Base-by-base conservation (phyloP, 148 eudicot species). In the Amaranthus hypochondriacus region DNA sequence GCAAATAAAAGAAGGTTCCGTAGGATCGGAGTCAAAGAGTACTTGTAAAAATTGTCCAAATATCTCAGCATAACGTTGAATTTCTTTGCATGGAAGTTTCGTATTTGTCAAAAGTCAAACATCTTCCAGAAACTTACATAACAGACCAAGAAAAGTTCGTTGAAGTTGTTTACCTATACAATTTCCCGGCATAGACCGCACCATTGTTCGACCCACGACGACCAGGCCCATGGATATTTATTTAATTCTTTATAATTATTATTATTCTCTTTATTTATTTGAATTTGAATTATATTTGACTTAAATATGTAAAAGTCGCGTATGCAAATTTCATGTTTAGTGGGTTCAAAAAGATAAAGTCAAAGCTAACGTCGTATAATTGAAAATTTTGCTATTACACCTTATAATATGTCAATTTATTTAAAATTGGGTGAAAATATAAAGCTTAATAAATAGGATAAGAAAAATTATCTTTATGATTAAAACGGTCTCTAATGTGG, bases 151-250 rank as follows among this genome's bases (percentile, higher is more conserved):
- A 14, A 3, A 28, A 1, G 64, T 55, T 78, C 55, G 64, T 69
- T 62, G 66, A 79, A 79, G 82, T 74, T 43, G 82, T 79, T 79
- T 56, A 70, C 78, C 82, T 13, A 14, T 76, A 53, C 48, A 62
- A 28, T 6, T 12, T 54, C 3, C 56, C 61, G 18, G 18, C 14
- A 48, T 15, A 47, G 67, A 58, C 71, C 49, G 58, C 69, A 53
- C 62, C 75, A 64, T 11, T 10, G 64, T 79, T 75, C 70, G 82
- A 75, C 82, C 78, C 49, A 1, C 65, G 82, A 64, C 75, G 2
- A 63, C 81, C 64, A 11, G 10, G 46, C 15, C 6, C 65, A 47
- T n/a, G 46, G 18, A 18, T 18, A 18, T 18, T 18, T 18, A 18
- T 18, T 18, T 18, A 18, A 18, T 18, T 18, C 18, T 18, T n/a